Conservation (phyloP, 257 asterid species). For the Forsythia viridissima region DNA sequence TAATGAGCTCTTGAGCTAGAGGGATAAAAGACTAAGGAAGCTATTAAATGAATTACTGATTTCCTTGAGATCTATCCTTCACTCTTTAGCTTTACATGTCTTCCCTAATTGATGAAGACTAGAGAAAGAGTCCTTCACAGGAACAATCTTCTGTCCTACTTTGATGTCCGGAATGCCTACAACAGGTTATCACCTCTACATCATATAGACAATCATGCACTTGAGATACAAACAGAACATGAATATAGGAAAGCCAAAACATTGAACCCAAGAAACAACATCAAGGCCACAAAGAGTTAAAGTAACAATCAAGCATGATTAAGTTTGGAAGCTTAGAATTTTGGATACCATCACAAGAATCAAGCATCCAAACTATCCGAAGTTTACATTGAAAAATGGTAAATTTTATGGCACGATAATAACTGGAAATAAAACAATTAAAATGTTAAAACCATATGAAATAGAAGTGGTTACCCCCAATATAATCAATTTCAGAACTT, state of each 20-base stretch:
- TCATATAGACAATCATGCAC: not conserved
- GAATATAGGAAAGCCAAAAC: not conserved
- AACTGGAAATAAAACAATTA: conserved; percentile 15
- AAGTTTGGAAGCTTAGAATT: not conserved
- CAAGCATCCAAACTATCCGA: not conserved
- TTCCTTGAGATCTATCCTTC: not conserved
- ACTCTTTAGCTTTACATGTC: not conserved
- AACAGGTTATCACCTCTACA: not conserved
- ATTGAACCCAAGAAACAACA: conserved; percentile 1
- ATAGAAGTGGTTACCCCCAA: conserved; percentile 68
- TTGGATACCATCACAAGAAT: not conserved
- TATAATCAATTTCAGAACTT: conserved; percentile 80
- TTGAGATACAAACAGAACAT: conserved; percentile 4
- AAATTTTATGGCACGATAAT: conserved; percentile 12
- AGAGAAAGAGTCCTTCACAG: not conserved
- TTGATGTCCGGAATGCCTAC: not conserved
- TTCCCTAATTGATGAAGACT: not conserved
- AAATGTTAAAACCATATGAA: conserved; percentile 11
- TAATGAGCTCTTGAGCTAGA: not conserved
- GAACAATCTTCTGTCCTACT: not conserved
- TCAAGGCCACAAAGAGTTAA: conserved; percentile 15
- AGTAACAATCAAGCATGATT: not conserved
- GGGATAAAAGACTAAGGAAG: not conserved
- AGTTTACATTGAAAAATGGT: not conserved
- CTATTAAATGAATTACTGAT: not conserved